A percentile compares a stretch with the other conserved stretches of the same genome.
Conservation (phyloP, 495 filamentous ascomycete species). For the Cudoniella acicularis region DNA sequence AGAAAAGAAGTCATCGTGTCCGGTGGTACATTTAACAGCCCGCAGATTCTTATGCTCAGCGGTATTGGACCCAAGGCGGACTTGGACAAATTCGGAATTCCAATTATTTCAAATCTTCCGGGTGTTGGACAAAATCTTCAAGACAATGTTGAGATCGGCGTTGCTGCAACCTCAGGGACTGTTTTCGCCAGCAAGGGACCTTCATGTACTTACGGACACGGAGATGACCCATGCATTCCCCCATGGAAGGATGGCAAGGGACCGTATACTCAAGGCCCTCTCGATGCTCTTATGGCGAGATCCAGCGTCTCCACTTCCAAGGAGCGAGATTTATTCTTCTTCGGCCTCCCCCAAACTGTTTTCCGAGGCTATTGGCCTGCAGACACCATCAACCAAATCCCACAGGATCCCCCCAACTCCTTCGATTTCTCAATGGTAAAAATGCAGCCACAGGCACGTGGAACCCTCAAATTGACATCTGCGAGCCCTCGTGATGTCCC, state of each 20-base stretch:
- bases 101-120: slow-evolving; percentile 48
- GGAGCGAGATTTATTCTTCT: slow-evolving; percentile 8
- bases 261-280: not conserved
- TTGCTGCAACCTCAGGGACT: not conserved
- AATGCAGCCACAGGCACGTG: not conserved
- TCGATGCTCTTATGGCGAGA: not conserved
- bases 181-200: not conserved
- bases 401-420: not conserved
- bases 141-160: slow-evolving; percentile 1
- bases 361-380: slow-evolving; percentile 9
- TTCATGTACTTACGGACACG: not conserved
- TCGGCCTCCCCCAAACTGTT: not conserved
- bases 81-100: slow-evolving; percentile 44
- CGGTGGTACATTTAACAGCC: slow-evolving; percentile 60
- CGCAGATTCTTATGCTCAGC: slow-evolving; percentile 38
- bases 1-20: slow-evolving; percentile 61
- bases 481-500: slow-evolving; percentile 1
- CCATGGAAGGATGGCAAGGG: not conserved
- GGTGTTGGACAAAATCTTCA: slow-evolving; percentile 64
- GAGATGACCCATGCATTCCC: not conserved
- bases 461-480: not conserved
- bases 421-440: slow-evolving; percentile 17
- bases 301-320: slow-evolving; percentile 3
- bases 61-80: slow-evolving; percentile 54
- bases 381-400: not conserved